Evolutionary conservation across 495 filamentous ascomycete genomes (phyloP).

Genomic region (Bacidia rubella): DNA sequence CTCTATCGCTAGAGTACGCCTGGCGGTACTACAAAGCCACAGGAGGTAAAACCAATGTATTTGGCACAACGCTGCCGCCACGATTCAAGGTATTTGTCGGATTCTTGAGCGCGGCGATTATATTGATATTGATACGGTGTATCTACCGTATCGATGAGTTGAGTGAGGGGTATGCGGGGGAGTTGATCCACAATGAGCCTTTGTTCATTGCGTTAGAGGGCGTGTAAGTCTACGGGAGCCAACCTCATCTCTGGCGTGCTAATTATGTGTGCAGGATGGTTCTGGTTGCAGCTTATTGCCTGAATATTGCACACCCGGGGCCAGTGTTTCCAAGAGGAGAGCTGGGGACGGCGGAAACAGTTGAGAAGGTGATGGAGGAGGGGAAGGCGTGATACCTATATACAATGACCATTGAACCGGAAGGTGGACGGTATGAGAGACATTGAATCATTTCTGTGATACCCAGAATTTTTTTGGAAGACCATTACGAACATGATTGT

Average conservation of each 20-base stretch:
- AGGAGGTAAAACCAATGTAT: conserved; percentile 10
- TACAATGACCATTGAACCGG: too few relatives aligned
- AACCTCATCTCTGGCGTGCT: background rate
- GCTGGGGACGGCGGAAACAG: background rate
- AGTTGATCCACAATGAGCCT: conserved; percentile 29
- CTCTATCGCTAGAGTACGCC: conserved; percentile 30
- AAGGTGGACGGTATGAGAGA: too few relatives aligned
- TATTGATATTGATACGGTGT: conserved; percentile 35
- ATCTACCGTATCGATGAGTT: conserved; percentile 37
- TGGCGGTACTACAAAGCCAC: conserved; percentile 20
- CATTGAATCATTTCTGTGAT: too few relatives aligned
- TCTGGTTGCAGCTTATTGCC: conserved; percentile 17
- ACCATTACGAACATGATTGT: too few relatives aligned
- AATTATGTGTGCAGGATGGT: conserved; percentile 12
- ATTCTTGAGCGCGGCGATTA: conserved; percentile 30
- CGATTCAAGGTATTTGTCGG: conserved; percentile 30
- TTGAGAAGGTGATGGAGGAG: too few relatives aligned
- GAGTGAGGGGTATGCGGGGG: conserved; percentile 31
- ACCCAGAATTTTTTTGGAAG: too few relatives aligned
- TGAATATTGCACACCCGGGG: conserved; percentile 24
- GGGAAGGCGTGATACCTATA: too few relatives aligned
- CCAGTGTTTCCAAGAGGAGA: conserved; percentile 5
- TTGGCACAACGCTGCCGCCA: conserved; percentile 12
- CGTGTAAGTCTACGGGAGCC: conserved; percentile 23
- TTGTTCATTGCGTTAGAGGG: conserved; percentile 39